Evolutionary conservation across 768 basidiomycete genomes (phyloP).

Genomic region (Bullera alba): DNA sequence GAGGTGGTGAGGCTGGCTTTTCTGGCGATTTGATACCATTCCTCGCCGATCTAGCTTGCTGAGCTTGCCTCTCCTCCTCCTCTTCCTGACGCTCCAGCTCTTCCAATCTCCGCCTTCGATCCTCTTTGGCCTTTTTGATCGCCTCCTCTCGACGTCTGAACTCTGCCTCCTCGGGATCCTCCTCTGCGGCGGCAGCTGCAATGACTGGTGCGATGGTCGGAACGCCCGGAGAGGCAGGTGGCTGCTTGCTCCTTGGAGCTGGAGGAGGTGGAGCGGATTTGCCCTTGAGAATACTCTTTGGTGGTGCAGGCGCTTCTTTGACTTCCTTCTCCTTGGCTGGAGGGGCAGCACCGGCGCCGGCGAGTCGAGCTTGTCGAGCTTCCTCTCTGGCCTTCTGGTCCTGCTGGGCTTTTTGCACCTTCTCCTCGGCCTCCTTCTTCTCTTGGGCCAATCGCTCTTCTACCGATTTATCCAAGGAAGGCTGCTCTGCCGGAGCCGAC

Average conservation of each 20-base stretch:
- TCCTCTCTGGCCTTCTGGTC: slow-evolving; percentile 74
- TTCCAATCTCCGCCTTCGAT: slow-evolving; percentile 54
- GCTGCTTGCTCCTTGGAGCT: slow-evolving; percentile 12
- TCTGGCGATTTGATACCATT: slow-evolving; percentile 15
- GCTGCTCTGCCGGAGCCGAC: slow-evolving; percentile 28
- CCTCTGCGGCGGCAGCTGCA: slow-evolving; percentile 42
- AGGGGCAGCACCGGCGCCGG: slow-evolving; percentile 49
- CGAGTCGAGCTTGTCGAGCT: slow-evolving; percentile 63
- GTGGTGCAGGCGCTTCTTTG: slow-evolving; percentile 47
- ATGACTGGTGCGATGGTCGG: slow-evolving; percentile 5
- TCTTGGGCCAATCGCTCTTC: slow-evolving; percentile 79
- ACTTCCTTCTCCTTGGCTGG: slow-evolving; percentile 49
- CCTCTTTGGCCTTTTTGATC: slow-evolving; percentile 63
- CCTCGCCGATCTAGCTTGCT: slow-evolving; percentile 40
- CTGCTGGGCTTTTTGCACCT: slow-evolving; percentile 66
- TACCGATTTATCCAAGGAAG: slow-evolving; percentile 64
- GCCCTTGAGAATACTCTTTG: slow-evolving; percentile 47
- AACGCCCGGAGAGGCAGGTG: slow-evolving; percentile 17
- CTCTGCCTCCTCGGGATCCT: slow-evolving; percentile 71
- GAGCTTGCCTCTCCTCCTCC: slow-evolving; percentile 58
- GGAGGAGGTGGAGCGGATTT: slow-evolving; percentile 47
- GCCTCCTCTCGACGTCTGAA: slow-evolving; percentile 64
- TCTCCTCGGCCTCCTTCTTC: slow-evolving; percentile 85
- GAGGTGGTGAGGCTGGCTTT: slow-evolving; percentile 12
- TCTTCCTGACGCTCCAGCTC: slow-evolving; percentile 62